Evolutionary conservation across 345 rosid species (phyloP).

Genomic region (Toxicodendron radicans): DNA sequence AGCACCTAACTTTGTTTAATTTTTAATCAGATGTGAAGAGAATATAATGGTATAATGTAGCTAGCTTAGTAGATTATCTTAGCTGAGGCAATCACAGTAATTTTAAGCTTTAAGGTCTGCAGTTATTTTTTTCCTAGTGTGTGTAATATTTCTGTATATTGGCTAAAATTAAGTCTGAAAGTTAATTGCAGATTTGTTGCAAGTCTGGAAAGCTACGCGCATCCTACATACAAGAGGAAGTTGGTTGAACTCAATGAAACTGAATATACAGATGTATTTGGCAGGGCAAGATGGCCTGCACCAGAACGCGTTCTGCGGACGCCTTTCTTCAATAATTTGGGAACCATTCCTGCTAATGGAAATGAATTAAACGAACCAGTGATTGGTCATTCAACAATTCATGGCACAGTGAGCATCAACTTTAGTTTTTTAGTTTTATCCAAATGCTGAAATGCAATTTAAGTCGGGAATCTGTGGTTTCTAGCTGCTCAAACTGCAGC

Average conservation of each 20-base stretch:
- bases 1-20: neutral
- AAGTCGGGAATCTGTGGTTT: neutral
- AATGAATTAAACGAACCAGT: constrained; percentile 72
- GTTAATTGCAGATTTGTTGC: constrained; percentile 64
- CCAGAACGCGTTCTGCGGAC: constrained; percentile 74
- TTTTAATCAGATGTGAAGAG: neutral
- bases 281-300: constrained; percentile 93
- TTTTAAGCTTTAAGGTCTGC: neutral
- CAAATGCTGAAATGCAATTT: neutral
- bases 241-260: constrained; percentile 66
- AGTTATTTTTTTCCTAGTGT: neutral
- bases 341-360: constrained; percentile 47
- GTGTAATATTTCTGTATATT: neutral
- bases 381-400: constrained; percentile 65
- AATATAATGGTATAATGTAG: neutral
- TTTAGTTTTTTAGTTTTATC: neutral
- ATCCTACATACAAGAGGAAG: constrained; percentile 73
- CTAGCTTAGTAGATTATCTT: neutral
- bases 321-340: constrained; percentile 69
- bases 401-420: constrained; percentile 53
- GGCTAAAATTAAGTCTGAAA: constrained; percentile 2
- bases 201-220: constrained; percentile 81
- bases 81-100: neutral
- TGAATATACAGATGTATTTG: constrained; percentile 69
- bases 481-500: neutral